Conservation (phyloP, 2,329 filamentous ascomycete species). For the Cladosporium sp. region DNA sequence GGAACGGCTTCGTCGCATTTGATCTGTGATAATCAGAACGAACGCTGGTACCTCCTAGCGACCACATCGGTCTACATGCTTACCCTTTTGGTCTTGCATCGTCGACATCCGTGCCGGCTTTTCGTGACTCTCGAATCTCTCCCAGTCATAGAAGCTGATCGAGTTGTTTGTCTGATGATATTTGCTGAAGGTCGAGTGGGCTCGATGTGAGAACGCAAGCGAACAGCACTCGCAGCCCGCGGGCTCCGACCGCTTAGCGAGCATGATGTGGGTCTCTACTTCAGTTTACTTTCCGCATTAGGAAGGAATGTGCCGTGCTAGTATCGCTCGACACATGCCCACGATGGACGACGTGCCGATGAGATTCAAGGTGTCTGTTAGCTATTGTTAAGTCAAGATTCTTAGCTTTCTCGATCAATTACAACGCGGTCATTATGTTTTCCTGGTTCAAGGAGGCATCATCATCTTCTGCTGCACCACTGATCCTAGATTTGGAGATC, state of each 20-base stretch:
- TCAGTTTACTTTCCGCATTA: slow-evolving; percentile 3
- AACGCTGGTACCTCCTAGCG: neutral
- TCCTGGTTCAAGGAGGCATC: neutral
- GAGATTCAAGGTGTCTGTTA: neutral
- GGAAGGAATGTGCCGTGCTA: slow-evolving; percentile 5
- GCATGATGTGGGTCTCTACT: neutral
- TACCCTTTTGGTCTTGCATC: slow-evolving; percentile 2
- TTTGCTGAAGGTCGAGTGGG: neutral
- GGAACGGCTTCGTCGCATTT: slow-evolving; percentile 16
- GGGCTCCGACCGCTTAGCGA: neutral
- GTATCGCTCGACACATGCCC: neutral
- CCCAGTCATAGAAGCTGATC: neutral
- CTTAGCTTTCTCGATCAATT: neutral
- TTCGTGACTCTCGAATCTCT: neutral
- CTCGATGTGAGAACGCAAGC: neutral
- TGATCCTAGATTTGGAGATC: neutral
- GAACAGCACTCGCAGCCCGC: neutral
- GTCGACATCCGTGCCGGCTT: neutral
- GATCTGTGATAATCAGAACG: neutral
- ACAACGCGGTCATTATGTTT: neutral
- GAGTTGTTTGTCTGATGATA: neutral
- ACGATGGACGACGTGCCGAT: neutral
- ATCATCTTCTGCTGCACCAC: neutral
- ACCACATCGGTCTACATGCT: neutral
- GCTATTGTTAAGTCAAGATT: neutral